Percentiles rank a stretch among this genome's conserved stretches.
phyloP scores from a whole-genome alignment of 2,329 filamentous ascomycete species.

The Neofusicoccum kwambonambiense region DNA sequence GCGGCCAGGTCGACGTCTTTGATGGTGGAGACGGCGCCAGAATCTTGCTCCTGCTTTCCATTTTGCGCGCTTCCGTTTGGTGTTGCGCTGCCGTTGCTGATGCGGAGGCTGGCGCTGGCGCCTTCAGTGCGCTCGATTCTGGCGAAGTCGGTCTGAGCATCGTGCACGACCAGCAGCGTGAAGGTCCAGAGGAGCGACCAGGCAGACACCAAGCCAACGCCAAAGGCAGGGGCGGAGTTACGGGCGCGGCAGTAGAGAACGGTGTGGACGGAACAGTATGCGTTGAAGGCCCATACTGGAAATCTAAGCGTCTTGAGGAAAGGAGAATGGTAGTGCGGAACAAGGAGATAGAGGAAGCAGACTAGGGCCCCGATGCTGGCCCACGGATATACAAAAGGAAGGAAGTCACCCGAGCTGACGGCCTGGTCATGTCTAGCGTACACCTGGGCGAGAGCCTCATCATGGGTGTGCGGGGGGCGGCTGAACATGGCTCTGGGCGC shows the following conservation, averaged over 20 bases:
- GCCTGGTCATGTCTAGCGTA: constrained; percentile 40
- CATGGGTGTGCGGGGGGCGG: constrained; percentile 24
- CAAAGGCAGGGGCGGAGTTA: constrained; percentile 53
- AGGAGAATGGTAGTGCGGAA: constrained; percentile 46
- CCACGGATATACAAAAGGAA: constrained; percentile 48
- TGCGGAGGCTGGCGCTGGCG: neutral
- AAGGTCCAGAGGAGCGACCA: constrained; percentile 57
- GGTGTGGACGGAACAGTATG: constrained; percentile 44
- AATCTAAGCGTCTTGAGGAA: constrained; percentile 44
- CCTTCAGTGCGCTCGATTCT: constrained; percentile 51
- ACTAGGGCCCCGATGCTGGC: constrained; percentile 38
- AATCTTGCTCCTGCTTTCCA: constrained; percentile 11
- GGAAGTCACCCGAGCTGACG: constrained; percentile 39
- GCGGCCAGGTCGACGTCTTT: constrained; percentile 13
- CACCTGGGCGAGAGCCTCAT: constrained; percentile 37
- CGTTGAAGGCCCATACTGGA: constrained; percentile 45
- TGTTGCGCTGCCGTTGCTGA: no score
- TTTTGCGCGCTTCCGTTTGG: neutral
- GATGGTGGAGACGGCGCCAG: neutral
- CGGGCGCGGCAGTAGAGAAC: constrained; percentile 48
- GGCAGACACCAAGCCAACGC: constrained; percentile 53
- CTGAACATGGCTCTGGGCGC: constrained; percentile 23
- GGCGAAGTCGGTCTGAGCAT: constrained; percentile 55
- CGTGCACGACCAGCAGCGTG: constrained; percentile 54
- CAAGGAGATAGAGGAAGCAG: constrained; percentile 51